Evolutionary conservation across 2,329 filamentous ascomycete genomes (phyloP).

Genomic region (Mycocentrospora acerina): DNA sequence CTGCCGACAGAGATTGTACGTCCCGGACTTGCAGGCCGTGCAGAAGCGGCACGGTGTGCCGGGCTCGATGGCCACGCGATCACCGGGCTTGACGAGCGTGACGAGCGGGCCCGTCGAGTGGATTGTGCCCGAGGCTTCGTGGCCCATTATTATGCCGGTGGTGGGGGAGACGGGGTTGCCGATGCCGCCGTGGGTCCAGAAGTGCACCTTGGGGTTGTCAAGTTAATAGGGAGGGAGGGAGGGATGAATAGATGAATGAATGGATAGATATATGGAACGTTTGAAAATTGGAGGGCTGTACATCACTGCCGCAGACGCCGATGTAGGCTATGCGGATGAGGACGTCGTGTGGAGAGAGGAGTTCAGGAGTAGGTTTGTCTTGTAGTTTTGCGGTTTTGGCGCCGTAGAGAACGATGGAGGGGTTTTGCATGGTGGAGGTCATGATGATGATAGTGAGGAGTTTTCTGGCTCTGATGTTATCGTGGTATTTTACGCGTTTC

Average conservation of each 20-base stretch:
- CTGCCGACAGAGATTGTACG: conserved; percentile 87
- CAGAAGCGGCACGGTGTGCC: conserved; percentile 87
- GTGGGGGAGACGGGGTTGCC: conserved; percentile 80
- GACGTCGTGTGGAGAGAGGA: conserved; percentile 43
- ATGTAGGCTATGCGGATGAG: conserved; percentile 48
- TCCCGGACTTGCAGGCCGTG: conserved; percentile 82
- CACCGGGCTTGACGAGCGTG: conserved; percentile 71
- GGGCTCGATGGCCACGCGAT: conserved; percentile 89
- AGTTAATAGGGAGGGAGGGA: not conserved
- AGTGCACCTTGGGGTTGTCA: conserved; percentile 63
- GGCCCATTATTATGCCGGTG: conserved; percentile 81
- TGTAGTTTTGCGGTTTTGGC: conserved; percentile 42
- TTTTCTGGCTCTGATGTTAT: too few relatives aligned
- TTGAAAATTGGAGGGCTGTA: conserved; percentile 11
- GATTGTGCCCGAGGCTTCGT: conserved; percentile 83
- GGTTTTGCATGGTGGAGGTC: conserved; percentile 36
- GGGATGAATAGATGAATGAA: not conserved
- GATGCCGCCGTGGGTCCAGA: conserved; percentile 93
- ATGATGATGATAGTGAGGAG: not conserved
- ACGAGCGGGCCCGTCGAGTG: conserved; percentile 78
- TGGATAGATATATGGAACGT: too few relatives aligned
- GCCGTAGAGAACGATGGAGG: conserved; percentile 46
- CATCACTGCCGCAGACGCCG: conserved; percentile 48
- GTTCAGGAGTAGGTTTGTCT: conserved; percentile 41
- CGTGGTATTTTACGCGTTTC: too few relatives aligned